Evolutionary conservation across 2,329 filamentous ascomycete genomes (phyloP), one percentile per base, ranked within the genome.

Genomic region (Colletotrichum tanaceti): DNA sequence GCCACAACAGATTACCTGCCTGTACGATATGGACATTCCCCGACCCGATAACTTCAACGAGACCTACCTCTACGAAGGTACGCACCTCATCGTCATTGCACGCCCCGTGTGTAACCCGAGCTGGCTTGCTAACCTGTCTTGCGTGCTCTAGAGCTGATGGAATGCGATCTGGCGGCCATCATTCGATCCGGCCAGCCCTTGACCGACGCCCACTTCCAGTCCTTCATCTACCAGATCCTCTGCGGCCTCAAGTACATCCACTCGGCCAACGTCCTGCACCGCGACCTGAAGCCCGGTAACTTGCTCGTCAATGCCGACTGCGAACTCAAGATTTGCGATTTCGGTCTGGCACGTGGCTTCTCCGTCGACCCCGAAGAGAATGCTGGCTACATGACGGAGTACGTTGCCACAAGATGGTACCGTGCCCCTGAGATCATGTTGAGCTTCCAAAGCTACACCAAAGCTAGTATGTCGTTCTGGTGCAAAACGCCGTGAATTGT

Each of bases 21-120:
- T 99, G 71, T 99, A 97, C 81, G 96, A 99, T 81, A 98, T 99
- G 96, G 96, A 99, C 79, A 98, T 99, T 79, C 96, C 96, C 58
- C 89, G 94, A 75, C 95, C 95, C 38, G 94, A 97, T 71, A 97
- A 96, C 84, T 99, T 98, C 86, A 99, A 99, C 81, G 96, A 99
- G 84, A 97, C 94, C 63, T 99, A 99, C 81, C 89, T 99, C 70
- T 99, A 99, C 78, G 96, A 99, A 85, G 96, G 96, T 97, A 79
- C 75, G 87, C 71, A 50, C 22, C n/a, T 47, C 58, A 44, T 22
- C 18, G 54, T 57, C 32, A 35, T 43, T 55, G 41, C 39, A 57
- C 54, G 6, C 57, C 44, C 16, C 38, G 50, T 59, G 44, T 46
- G 52, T n/a, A 53, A n/a, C 50, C 55, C 22, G 54, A 57, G 14